Conservation (phyloP, 129 eudicot species). For the Flaveria robusta region DNA sequence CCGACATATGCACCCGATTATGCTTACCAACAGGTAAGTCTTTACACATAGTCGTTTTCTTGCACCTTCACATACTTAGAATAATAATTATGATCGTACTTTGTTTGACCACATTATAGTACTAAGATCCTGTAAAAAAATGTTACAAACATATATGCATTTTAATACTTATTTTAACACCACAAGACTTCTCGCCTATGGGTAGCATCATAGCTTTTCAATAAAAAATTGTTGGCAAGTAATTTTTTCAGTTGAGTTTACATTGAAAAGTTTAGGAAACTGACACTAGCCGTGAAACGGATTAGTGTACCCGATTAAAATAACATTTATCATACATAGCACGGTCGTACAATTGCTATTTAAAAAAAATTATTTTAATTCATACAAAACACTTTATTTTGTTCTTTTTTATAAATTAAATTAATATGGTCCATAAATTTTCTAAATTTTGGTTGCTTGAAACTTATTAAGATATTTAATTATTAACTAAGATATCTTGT, state of each 20-base stretch:
- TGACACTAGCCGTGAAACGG: no score
- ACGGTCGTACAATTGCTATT: no score
- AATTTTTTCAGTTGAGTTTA: no score
- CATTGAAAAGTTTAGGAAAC: no score
- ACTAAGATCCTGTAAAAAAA: not conserved
- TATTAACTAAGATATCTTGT: not conserved
- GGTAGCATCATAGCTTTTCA: no score
- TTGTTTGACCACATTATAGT: slow-evolving; percentile 19
- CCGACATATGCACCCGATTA: slow-evolving; percentile 66
- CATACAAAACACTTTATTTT: not conserved
- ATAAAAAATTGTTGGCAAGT: no score
- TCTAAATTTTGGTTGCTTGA: not conserved
- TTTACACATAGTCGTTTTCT: not conserved
- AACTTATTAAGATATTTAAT: not conserved
- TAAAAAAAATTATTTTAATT: no score
- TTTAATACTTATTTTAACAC: not conserved
- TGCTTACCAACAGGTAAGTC: slow-evolving; percentile 78
- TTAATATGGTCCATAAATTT: not conserved
- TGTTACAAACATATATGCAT: not conserved
- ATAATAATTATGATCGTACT: slow-evolving; percentile 8
- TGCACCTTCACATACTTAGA: no score
- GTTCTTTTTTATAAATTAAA: not conserved
- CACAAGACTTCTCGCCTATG: no score
- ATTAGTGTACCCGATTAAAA: no score
- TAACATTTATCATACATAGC: no score